phyloP scores from a whole-genome alignment of 1,284 basidiomycete genomes.

The Tylopilus sp. region DNA sequence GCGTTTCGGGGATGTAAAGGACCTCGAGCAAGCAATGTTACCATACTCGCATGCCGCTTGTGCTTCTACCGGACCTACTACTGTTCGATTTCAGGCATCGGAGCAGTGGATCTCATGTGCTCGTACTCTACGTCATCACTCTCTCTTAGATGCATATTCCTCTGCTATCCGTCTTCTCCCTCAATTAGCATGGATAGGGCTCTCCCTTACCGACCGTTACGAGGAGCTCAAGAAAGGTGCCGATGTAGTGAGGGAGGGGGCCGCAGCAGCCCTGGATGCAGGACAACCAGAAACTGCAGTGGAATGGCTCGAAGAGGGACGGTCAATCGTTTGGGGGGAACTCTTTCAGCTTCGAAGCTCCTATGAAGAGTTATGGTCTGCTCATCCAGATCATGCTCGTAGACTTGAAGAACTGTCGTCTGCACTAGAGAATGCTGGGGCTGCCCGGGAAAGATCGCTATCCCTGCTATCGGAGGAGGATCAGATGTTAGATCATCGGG shows the following conservation, averaged over 20 bases:
- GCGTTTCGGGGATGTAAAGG: too few relatives aligned
- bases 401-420: background rate
- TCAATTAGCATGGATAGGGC: too few relatives aligned
- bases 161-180: too few relatives aligned
- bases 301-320: conserved; percentile 4
- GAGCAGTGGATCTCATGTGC: too few relatives aligned
- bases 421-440: background rate
- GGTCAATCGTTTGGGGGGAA: background rate
- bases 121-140: too few relatives aligned
- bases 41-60: too few relatives aligned
- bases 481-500: background rate
- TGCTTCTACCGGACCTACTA: too few relatives aligned
- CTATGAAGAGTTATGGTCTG: background rate
- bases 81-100: too few relatives aligned
- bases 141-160: too few relatives aligned
- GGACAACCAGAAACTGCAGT: background rate
- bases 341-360: conserved; percentile 1
- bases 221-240: background rate
- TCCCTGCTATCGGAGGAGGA: background rate
- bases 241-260: background rate
- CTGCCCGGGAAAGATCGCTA: background rate
- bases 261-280: background rate
- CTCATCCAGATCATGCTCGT: conserved; percentile 1
- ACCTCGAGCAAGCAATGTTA: too few relatives aligned
- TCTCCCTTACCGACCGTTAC: too few relatives aligned